Evolutionary conservation across 108 stramenopile genomes (phyloP).

Genomic region (Nitzschia sp.): DNA sequence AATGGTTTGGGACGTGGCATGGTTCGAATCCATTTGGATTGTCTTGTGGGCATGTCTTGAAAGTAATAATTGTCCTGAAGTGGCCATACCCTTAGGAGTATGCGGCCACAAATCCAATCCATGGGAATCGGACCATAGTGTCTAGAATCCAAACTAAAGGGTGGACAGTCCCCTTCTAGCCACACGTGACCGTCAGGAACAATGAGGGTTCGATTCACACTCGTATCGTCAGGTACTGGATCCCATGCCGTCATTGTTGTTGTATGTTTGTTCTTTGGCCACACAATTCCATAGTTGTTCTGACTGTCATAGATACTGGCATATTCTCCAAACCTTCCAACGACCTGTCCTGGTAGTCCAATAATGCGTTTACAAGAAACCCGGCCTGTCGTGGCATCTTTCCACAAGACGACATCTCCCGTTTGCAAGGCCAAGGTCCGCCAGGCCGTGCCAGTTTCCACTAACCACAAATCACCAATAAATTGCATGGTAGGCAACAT

Average conservation of each 20-base stretch:
- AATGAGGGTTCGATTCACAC: constrained; percentile 24
- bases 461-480: constrained; percentile 63
- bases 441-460: constrained; percentile 38
- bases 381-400: constrained; percentile 43
- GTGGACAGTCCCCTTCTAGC: constrained; percentile 94
- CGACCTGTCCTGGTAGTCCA: constrained; percentile 64
- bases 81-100: constrained; percentile 82
- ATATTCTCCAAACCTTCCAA: constrained; percentile 62
- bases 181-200: constrained; percentile 88
- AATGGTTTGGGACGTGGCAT: constrained; percentile 40
- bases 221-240: not conserved
- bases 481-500: constrained; percentile 82
- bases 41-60: constrained; percentile 13
- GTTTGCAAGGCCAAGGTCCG: constrained; percentile 31
- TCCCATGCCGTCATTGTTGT: not conserved
- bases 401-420: constrained; percentile 63
- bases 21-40: constrained; percentile 6
- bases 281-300: constrained; percentile 33
- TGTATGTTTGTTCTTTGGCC: constrained; percentile 10
- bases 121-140: constrained; percentile 89
- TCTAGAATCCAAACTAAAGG: constrained; percentile 89
- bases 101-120: constrained; percentile 66
- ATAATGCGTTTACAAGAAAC: constrained; percentile 73
- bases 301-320: constrained; percentile 37
- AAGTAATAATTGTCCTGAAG: constrained; percentile 12